phyloP scores from a whole-genome alignment of 1,284 basidiomycete species.

The Melampsora americana region DNA sequence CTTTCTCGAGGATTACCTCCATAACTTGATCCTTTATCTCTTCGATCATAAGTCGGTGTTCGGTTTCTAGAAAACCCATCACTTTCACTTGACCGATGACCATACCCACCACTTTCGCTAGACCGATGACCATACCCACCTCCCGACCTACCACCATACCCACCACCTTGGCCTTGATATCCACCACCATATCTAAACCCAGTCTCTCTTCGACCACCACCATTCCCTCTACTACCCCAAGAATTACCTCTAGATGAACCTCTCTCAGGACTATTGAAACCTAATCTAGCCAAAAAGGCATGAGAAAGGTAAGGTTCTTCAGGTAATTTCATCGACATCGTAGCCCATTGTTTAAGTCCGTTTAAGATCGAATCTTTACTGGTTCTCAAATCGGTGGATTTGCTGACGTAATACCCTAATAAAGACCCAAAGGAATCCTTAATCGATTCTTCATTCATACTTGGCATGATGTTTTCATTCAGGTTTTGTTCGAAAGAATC shows the following conservation, averaged over 20 bases:
- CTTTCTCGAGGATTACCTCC: background rate
- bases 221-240: background rate
- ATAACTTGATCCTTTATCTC: background rate
- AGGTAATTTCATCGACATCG: conserved; percentile 59
- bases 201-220: background rate
- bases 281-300: conserved; percentile 58
- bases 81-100: background rate
- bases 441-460: conserved; percentile 63
- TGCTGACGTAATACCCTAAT: conserved; percentile 72
- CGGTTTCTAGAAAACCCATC: conserved; percentile 3
- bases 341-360: conserved; percentile 68
- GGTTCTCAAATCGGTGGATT: conserved; percentile 60
- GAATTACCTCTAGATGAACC: background rate
- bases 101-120: background rate
- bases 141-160: background rate
- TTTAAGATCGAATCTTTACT: conserved; percentile 60
- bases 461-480: conserved; percentile 53
- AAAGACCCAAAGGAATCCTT: conserved; percentile 67
- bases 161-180: conserved; percentile 9
- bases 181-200: conserved; percentile 7
- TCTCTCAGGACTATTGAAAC: conserved; percentile 45
- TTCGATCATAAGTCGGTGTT: background rate
- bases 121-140: background rate
- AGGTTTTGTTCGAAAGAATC: conserved; percentile 56
- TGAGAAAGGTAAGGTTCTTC: conserved; percentile 60